Conservation (phyloP, 2,329 filamentous ascomycete species). For the Penicillium nordicum region DNA sequence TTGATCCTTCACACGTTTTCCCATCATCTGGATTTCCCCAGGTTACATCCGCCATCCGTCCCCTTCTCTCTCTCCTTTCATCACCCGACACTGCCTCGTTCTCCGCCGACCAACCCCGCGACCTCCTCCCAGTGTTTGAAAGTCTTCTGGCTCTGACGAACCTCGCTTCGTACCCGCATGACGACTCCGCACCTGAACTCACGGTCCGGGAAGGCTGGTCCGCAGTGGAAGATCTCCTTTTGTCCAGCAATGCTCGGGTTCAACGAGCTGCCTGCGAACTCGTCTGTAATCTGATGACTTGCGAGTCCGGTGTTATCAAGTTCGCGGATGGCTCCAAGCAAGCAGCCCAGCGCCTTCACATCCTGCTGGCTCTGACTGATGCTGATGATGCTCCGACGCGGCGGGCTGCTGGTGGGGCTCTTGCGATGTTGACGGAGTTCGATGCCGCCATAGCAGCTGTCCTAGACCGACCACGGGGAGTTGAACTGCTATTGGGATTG, state of each 20-base stretch:
- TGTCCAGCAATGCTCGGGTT: constrained; percentile 71
- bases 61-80: constrained; percentile 70
- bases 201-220: constrained; percentile 74
- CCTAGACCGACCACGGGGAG: constrained; percentile 66
- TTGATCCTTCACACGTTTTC: constrained; percentile 81
- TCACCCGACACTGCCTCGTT: constrained; percentile 58
- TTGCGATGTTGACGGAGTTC: constrained; percentile 79
- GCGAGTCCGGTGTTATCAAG: constrained; percentile 44
- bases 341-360: constrained; percentile 71
- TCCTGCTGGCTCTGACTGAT: constrained; percentile 83
- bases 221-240: constrained; percentile 76
- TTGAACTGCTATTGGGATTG: constrained; percentile 74
- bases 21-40: constrained; percentile 69
- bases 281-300: constrained; percentile 73
- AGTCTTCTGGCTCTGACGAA: constrained; percentile 90
- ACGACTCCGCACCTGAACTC: constrained; percentile 54
- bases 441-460: constrained; percentile 71
- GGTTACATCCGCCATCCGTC: constrained; percentile 74
- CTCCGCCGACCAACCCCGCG: constrained; percentile 54
- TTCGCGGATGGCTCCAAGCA: constrained; percentile 56
- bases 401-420: constrained; percentile 78
- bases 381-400: constrained; percentile 76
- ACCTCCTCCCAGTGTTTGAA: constrained; percentile 87
- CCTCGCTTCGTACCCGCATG: constrained; percentile 63
- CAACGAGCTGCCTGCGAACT: constrained; percentile 83